Conservation (phyloP, 108 stramenopile species). For the Conticribra guillardii region DNA sequence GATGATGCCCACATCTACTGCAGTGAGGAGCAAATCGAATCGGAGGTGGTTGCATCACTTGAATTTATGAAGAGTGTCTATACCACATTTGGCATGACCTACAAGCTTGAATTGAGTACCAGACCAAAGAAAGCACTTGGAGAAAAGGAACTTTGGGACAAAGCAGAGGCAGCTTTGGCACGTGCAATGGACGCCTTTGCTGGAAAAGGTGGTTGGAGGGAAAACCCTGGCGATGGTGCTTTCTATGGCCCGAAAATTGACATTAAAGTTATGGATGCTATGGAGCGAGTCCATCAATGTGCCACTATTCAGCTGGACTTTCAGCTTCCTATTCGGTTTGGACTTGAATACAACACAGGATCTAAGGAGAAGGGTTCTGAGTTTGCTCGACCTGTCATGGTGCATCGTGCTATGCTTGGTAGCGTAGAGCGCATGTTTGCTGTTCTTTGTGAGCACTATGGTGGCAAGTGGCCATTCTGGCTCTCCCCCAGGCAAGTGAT, state of each 20-base stretch:
- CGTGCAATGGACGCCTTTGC: slow-evolving; percentile 95
- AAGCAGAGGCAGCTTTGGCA: slow-evolving; percentile 90
- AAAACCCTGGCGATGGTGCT: slow-evolving; percentile 99
- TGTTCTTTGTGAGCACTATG: slow-evolving; percentile 98
- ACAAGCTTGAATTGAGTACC: slow-evolving; percentile 98
- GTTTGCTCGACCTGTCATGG: slow-evolving; percentile 96
- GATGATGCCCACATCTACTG: slow-evolving; percentile 99
- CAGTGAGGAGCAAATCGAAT: slow-evolving; percentile 95
- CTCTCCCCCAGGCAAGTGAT: slow-evolving; percentile 97
- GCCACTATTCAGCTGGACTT: slow-evolving; percentile 99
- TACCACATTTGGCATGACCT: slow-evolving; percentile 97
- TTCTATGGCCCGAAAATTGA: slow-evolving; percentile 99
- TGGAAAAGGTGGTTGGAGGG: slow-evolving; percentile 94
- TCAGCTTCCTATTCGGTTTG: slow-evolving; percentile 99
- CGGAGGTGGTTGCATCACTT: slow-evolving; percentile 91
- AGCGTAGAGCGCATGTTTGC: slow-evolving; percentile 99
- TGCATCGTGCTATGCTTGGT: slow-evolving; percentile 99
- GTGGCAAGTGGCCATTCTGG: slow-evolving; percentile 99
- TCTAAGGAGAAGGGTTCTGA: slow-evolving; percentile 83
- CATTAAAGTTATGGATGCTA: slow-evolving; percentile 99
- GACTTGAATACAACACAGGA: slow-evolving; percentile 90
- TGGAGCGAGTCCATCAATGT: slow-evolving; percentile 99
- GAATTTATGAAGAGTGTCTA: slow-evolving; percentile 99
- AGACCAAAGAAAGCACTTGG: slow-evolving; percentile 99
- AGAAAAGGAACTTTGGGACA: slow-evolving; percentile 93